phyloP scores from a whole-genome alignment of 371 early-diverging fungal genomes.

The Apophysomyces sp. region DNA sequence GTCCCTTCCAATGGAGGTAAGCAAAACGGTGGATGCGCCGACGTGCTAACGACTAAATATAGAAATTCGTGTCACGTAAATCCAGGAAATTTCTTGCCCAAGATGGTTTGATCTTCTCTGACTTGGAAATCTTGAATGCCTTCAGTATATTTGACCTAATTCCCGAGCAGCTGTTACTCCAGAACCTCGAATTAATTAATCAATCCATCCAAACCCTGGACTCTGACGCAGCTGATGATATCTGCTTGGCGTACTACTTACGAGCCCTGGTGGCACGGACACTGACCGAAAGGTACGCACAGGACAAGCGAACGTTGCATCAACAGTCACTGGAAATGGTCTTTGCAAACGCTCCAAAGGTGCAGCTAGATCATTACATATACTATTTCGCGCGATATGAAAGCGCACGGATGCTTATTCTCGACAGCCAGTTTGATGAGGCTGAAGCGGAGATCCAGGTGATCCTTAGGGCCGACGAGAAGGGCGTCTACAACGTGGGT shows the following conservation, averaged over 20 bases:
- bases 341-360: slow-evolving; percentile 13
- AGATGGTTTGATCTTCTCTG: slow-evolving; percentile 60
- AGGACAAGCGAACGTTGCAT: slow-evolving; percentile 8
- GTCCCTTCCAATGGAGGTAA: slow-evolving; percentile 72
- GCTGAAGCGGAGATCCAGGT: slow-evolving; percentile 50
- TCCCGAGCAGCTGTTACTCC: slow-evolving; percentile 39
- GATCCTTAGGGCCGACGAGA: slow-evolving; percentile 34
- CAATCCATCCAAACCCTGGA: slow-evolving; percentile 36
- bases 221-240: slow-evolving; percentile 56
- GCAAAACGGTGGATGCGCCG: background rate
- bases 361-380: slow-evolving; percentile 61
- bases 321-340: slow-evolving; percentile 18
- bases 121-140: slow-evolving; percentile 66
- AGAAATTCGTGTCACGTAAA: slow-evolving; percentile 78
- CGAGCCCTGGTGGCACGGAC: slow-evolving; percentile 30
- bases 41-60: background rate
- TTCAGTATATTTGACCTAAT: slow-evolving; percentile 63
- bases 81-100: slow-evolving; percentile 66
- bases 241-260: slow-evolving; percentile 63
- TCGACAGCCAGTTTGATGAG: slow-evolving; percentile 35
- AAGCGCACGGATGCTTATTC: slow-evolving; percentile 45
- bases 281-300: slow-evolving; percentile 7
- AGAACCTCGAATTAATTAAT: slow-evolving; percentile 47
- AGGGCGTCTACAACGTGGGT: slow-evolving; percentile 33
- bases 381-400: slow-evolving; percentile 62